Evolutionary conservation across 2,329 filamentous ascomycete genomes (phyloP).

Genomic region (Pyrenochaeta sp.): DNA sequence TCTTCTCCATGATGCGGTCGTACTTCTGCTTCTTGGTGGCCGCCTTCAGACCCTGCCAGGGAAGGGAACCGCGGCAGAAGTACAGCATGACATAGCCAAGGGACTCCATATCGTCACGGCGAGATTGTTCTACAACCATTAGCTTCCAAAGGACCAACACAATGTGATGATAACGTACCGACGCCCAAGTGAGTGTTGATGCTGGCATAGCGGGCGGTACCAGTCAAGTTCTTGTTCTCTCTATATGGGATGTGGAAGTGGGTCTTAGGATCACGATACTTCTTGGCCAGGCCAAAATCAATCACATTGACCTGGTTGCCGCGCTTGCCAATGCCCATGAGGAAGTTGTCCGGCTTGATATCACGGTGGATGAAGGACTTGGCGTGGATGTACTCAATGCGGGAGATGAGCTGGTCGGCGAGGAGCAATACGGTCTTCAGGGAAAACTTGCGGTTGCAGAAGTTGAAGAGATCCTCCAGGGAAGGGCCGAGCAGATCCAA

Average conservation of each 20-base stretch:
- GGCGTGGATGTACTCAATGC: conserved; percentile 99
- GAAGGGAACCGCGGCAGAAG: conserved; percentile 98
- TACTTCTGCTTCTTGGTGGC: conserved; percentile 99
- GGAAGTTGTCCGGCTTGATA: conserved; percentile 99
- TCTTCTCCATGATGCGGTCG: conserved; percentile 99
- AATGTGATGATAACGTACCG: conserved; percentile 60
- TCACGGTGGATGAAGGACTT: conserved; percentile 99
- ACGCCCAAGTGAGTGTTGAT: conserved; percentile 99
- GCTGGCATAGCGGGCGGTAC: conserved; percentile 96
- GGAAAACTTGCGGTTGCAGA: conserved; percentile 99
- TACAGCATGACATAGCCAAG: conserved; percentile 99
- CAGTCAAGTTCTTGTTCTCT: conserved; percentile 99
- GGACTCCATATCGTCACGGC: conserved; percentile 99
- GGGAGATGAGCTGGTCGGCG: conserved; percentile 97
- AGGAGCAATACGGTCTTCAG: conserved; percentile 97
- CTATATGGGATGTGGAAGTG: conserved; percentile 99
- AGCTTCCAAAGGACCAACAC: conserved; percentile 13
- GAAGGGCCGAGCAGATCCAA: conserved; percentile 94
- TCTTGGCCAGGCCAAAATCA: conserved; percentile 98
- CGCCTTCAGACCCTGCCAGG: conserved; percentile 98
- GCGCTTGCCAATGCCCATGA: conserved; percentile 99
- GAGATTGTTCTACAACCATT: conserved; percentile 80
- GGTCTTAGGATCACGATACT: conserved; percentile 99
- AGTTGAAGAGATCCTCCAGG: conserved; percentile 99
- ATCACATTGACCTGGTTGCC: conserved; percentile 99